phyloP scores from a whole-genome alignment of 2,329 filamentous ascomycete genomes.

The Aspergillus fructus region DNA sequence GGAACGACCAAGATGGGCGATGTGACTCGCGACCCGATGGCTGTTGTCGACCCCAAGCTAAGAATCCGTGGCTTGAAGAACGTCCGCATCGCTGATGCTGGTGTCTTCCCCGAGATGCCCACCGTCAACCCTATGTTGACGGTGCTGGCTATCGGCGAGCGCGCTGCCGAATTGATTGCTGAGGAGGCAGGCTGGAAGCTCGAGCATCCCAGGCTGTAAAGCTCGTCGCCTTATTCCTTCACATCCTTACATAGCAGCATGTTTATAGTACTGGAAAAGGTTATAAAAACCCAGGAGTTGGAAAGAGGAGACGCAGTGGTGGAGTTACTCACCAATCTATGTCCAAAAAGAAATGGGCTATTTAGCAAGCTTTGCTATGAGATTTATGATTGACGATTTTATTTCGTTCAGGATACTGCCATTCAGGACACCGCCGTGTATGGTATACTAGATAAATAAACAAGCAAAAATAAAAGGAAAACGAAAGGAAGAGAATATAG shows the following conservation, averaged over 20 bases:
- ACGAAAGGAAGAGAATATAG: background rate
- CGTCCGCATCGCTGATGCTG: slow-evolving; percentile 79
- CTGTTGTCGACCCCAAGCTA: slow-evolving; percentile 76
- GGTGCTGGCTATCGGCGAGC: slow-evolving; percentile 78
- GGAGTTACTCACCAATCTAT: background rate
- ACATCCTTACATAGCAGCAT: background rate
- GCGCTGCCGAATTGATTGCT: slow-evolving; percentile 79
- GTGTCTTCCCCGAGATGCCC: slow-evolving; percentile 84
- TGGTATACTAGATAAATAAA: background rate
- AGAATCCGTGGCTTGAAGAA: slow-evolving; percentile 71
- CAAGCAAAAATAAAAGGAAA: background rate
- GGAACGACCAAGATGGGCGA: slow-evolving; percentile 92
- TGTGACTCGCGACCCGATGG: slow-evolving; percentile 63
- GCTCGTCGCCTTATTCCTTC: background rate
- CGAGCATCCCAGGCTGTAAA: slow-evolving; percentile 44
- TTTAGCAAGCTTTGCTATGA: background rate
- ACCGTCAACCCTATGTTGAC: slow-evolving; percentile 91
- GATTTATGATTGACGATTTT: slow-evolving; percentile 18
- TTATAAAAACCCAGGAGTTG: slow-evolving; percentile 3
- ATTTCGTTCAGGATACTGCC: background rate
- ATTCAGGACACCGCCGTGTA: background rate
- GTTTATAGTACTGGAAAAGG: background rate
- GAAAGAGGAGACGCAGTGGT: background rate
- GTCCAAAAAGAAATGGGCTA: background rate
- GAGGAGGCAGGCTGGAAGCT: slow-evolving; percentile 68